Conservation (phyloP, 2,329 filamentous ascomycete genomes). For the Aspergillus persii region DNA sequence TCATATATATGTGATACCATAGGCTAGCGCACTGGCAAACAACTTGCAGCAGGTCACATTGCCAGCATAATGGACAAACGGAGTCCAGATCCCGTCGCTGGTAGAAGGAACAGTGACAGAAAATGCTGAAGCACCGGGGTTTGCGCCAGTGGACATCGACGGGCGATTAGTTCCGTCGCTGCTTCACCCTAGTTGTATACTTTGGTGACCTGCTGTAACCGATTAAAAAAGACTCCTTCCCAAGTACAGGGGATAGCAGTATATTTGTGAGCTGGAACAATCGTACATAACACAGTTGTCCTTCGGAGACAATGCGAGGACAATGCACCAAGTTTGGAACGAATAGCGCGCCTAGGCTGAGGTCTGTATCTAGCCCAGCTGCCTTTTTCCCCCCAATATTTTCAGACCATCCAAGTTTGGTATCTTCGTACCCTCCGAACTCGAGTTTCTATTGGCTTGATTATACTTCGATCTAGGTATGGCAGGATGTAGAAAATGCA, state of each 20-base stretch:
- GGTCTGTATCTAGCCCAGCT: conserved; percentile 20
- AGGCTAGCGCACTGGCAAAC: conserved; percentile 40
- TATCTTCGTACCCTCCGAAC: too few species aligned
- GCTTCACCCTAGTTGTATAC: conserved; percentile 23
- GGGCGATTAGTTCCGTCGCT: conserved; percentile 21
- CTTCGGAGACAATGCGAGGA: conserved; percentile 29
- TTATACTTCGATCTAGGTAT: conserved; percentile 22
- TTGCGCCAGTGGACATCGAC: conserved; percentile 20
- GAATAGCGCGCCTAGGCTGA: conserved; percentile 18
- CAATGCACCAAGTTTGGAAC: conserved; percentile 26
- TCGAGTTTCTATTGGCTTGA: background rate
- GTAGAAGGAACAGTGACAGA: conserved; percentile 52
- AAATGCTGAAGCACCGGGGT: conserved; percentile 31
- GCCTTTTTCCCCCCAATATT: conserved; percentile 28
- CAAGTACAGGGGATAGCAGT: conserved; percentile 21
- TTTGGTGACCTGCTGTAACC: background rate
- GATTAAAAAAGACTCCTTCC: conserved; percentile 8
- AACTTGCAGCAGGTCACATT: conserved; percentile 39
- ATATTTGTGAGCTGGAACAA: conserved; percentile 25
- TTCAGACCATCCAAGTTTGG: conserved; percentile 6
- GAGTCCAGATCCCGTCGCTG: conserved; percentile 48
- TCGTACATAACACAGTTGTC: conserved; percentile 25
- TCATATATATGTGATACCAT: conserved; percentile 33
- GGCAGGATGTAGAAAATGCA: conserved; percentile 25
- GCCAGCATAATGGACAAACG: conserved; percentile 48